Evolutionary conservation across 495 filamentous ascomycete genomes (phyloP).

Genomic region (Aspergillus panamensis): DNA sequence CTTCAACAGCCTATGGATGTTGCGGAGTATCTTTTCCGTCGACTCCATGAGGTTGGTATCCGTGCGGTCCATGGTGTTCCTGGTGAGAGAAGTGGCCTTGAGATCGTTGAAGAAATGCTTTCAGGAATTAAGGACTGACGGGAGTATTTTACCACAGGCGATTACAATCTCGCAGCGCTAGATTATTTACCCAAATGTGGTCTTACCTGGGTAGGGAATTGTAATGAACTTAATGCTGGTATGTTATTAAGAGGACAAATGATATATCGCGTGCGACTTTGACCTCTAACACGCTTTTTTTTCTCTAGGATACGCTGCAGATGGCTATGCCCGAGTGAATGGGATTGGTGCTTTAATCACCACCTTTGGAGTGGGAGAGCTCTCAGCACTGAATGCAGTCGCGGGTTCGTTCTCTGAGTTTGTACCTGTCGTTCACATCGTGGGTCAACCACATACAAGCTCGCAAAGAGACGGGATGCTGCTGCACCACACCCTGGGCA

Average conservation of each 20-base stretch:
- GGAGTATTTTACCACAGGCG: constrained; percentile 18
- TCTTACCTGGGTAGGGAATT: constrained; percentile 65
- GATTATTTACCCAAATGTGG: constrained; percentile 59
- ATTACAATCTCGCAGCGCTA: constrained; percentile 53
- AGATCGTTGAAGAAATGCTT: background rate
- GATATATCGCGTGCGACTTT: background rate
- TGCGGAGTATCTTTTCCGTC: constrained; percentile 60
- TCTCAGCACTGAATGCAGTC: constrained; percentile 65
- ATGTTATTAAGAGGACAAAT: constrained; percentile 14
- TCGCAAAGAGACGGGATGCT: constrained; percentile 56
- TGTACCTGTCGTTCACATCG: constrained; percentile 62
- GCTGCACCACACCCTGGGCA: constrained; percentile 92
- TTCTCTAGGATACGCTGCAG: constrained; percentile 60
- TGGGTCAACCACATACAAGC: constrained; percentile 54
- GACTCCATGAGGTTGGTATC: constrained; percentile 60
- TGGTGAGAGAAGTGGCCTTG: constrained; percentile 36
- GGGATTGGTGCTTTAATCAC: constrained; percentile 64
- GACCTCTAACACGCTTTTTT: background rate
- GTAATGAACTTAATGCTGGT: constrained; percentile 68
- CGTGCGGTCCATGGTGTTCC: constrained; percentile 63
- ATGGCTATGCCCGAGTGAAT: constrained; percentile 68
- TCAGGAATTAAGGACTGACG: background rate
- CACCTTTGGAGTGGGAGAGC: constrained; percentile 68
- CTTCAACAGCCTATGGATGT: constrained; percentile 55
- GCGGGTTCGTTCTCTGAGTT: constrained; percentile 62